Evolutionary conservation across 2,329 filamentous ascomycete genomes (phyloP).

Genomic region (Decorospora gaudefroyi): DNA sequence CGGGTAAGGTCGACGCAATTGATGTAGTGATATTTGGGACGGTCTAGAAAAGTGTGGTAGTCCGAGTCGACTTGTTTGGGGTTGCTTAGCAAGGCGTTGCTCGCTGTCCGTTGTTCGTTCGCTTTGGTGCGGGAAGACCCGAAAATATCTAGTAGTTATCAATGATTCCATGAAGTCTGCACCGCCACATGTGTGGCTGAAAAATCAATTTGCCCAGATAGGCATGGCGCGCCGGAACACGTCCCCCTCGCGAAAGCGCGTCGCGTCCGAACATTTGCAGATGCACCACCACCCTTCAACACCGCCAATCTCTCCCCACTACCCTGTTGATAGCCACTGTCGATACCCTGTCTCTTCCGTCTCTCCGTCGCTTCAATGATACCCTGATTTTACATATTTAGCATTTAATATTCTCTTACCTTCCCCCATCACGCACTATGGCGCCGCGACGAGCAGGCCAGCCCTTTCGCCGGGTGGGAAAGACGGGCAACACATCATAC

Average conservation of each 20-base stretch:
- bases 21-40: neutral
- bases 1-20: neutral
- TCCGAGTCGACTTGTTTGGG: slow-evolving; percentile 1
- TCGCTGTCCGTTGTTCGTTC: slow-evolving; percentile 11
- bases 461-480: slow-evolving; percentile 51
- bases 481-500: slow-evolving; percentile 49
- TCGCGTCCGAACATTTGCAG: slow-evolving; percentile 27
- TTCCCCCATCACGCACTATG: slow-evolving; percentile 44
- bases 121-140: slow-evolving; percentile 26
- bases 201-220: slow-evolving; percentile 35
- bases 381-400: slow-evolving; percentile 33
- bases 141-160: slow-evolving; percentile 31
- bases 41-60: neutral
- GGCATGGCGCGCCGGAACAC: slow-evolving; percentile 27
- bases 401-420: slow-evolving; percentile 30
- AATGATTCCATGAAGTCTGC: slow-evolving; percentile 24
- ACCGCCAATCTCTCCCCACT: slow-evolving; percentile 15
- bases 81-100: slow-evolving; percentile 5
- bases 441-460: slow-evolving; percentile 51
- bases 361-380: slow-evolving; percentile 37
- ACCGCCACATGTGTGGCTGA: slow-evolving; percentile 24
- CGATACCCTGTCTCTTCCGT: slow-evolving; percentile 23
- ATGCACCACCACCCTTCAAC: slow-evolving; percentile 14
- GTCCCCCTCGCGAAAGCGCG: slow-evolving; percentile 26
- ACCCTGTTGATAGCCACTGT: slow-evolving; percentile 16